Conservation (phyloP, 192 early-diverging fungal species). For the Entrophospora sp. region DNA sequence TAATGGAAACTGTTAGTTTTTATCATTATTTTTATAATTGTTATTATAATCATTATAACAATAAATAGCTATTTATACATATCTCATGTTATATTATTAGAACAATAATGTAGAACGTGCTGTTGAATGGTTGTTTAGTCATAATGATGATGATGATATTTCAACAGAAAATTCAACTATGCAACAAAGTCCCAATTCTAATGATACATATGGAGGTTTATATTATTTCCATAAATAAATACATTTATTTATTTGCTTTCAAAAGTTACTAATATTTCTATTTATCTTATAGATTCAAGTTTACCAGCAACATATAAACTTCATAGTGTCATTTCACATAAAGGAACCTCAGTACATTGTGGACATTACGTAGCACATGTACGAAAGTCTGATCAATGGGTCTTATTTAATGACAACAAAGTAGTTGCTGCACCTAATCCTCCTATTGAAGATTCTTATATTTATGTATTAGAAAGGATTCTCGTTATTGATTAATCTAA, state of each 20-base stretch:
- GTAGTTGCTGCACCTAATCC: conserved; percentile 67
- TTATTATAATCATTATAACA: not conserved
- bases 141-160: conserved; percentile 47
- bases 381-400: conserved; percentile 66
- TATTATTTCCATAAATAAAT: not conserved
- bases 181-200: not conserved
- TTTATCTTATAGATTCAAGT: conserved; percentile 25
- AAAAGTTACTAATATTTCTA: too few relatives aligned
- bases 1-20: conserved; percentile 65
- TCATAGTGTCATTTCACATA: conserved; percentile 84
- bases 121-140: conserved; percentile 90
- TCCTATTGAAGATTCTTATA: conserved; percentile 58
- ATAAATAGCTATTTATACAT: not conserved
- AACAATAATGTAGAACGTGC: conserved; percentile 79
- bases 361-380: conserved; percentile 95
- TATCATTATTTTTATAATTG: not conserved
- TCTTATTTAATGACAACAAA: conserved; percentile 93
- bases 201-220: not conserved
- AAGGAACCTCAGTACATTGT: conserved; percentile 89
- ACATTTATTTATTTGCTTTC: not conserved
- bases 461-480: conserved; percentile 58
- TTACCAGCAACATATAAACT: conserved; percentile 56
- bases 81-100: conserved; percentile 28
- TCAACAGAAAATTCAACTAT: not conserved
- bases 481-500: too few relatives aligned